Base-by-base conservation (phyloP, 2,329 filamentous ascomycete genomes). In the Tetracladium maxilliforme region DNA sequence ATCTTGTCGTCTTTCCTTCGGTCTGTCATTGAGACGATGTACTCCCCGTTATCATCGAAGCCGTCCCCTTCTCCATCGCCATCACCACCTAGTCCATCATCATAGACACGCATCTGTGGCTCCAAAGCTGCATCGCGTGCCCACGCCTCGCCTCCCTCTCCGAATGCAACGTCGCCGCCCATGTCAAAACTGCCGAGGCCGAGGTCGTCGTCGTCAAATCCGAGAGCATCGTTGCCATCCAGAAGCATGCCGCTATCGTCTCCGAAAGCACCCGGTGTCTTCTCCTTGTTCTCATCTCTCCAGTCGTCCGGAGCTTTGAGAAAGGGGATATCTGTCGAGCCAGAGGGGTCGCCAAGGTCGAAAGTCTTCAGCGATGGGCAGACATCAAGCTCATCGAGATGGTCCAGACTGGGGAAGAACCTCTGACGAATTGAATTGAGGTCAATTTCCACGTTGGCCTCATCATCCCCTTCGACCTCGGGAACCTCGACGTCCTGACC, bases 131-230 rank as follows among this genome's bases (percentile, higher is more conserved):
- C 84, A 47, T 94, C 83, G 38, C 75, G 72, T 5, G 87, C 90
- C 87, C 90, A 98, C 2, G 78, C 82, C 48, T 98, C 90, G 34
- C 90, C 90, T 31, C 90, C 90, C 47, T 95, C 86, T 14, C 90
- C 90, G 44, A 98, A 98, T 9, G 80, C 81, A 28, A 83, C 69
- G 33, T 92, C 78, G 6, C 54, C 58, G 22, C 70, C 67, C 22
- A 76, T 54, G 33, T 82, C 77, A 26, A 82, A 82, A 23, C 66
- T 75, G 21, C 73, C 80, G 19, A 86, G 56, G 19, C 64, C 67
- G 33, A 75, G 66, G 36, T 86, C 83, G 37, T 86, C 79, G 33
- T 81, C 75, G 33, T 84, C 78, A 37, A 92, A 92, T 8, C 80
- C 84, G 28, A 71, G 65, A 10, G 74, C 77, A 37, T 84, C 84